phyloP scores from a whole-genome alignment of 371 early-diverging fungal genomes.

The Quaeritorhiza haematococci region DNA sequence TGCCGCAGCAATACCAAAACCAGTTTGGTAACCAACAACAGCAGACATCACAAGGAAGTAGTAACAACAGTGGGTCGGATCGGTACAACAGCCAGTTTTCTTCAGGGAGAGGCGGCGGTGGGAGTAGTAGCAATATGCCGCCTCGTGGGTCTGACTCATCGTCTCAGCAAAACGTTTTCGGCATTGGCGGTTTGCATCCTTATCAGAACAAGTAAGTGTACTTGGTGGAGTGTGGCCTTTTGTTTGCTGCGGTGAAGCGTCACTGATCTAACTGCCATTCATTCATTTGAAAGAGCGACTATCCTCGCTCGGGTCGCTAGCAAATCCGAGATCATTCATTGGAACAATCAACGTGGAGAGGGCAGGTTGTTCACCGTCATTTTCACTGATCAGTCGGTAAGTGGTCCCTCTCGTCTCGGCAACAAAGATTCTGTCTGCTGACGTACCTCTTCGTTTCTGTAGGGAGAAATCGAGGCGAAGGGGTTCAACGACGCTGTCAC shows the following conservation, averaged over 20 bases:
- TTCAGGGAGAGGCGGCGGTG: not conserved
- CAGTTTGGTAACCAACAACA: not conserved
- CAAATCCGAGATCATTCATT: slow-evolving; percentile 78
- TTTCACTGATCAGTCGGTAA: slow-evolving; percentile 78
- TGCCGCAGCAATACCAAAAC: not conserved
- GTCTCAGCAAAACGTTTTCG: slow-evolving; percentile 20
- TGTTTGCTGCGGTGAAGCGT: not conserved
- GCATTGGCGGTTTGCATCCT: slow-evolving; percentile 56
- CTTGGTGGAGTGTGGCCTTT: no score
- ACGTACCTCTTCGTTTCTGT: not conserved
- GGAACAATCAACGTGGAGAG: slow-evolving; percentile 71
- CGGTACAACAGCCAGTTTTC: not conserved
- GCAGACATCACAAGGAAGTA: slow-evolving; percentile 4
- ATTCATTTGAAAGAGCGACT: slow-evolving; percentile 60
- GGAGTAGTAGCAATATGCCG: not conserved
- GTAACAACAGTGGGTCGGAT: no score
- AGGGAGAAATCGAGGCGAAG: slow-evolving; percentile 89
- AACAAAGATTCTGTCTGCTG: slow-evolving; percentile 2
- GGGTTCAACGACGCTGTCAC: slow-evolving; percentile 82
- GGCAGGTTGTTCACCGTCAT: slow-evolving; percentile 89
- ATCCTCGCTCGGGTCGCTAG: slow-evolving; percentile 81
- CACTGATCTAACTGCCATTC: not conserved
- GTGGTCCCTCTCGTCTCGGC: slow-evolving; percentile 8
- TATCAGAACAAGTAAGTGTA: slow-evolving; percentile 59
- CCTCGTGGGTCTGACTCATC: not conserved